Percentiles rank a stretch among this genome's conserved stretches.
Evolutionary conservation across 2,329 filamentous ascomycete species (phyloP).

Genomic region (Alternaria dauci): DNA sequence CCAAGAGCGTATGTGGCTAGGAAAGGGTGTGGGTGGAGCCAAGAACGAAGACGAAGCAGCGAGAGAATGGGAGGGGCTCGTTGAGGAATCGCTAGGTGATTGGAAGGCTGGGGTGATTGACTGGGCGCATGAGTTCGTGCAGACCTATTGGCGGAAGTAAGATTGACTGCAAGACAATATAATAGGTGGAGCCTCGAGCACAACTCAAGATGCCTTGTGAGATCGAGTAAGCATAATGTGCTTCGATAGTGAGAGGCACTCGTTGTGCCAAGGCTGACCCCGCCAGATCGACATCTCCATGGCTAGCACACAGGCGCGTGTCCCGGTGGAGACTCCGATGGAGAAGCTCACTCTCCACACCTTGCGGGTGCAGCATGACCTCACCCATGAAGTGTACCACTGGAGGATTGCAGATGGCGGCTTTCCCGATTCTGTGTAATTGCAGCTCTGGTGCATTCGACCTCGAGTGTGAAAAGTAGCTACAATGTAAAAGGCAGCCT

Average conservation of each 20-base stretch:
- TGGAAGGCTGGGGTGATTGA: constrained; percentile 96
- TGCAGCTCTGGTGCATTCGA: not conserved
- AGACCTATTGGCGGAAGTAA: constrained; percentile 75
- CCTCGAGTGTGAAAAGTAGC: not conserved
- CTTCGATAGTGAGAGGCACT: not conserved
- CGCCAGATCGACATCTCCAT: not conserved
- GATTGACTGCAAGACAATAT: not conserved
- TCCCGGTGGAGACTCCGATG: constrained; percentile 13
- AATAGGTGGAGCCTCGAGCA: not conserved
- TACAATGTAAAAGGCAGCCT: constrained; percentile 4
- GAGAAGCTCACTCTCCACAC: constrained; percentile 5
- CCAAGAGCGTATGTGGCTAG: constrained; percentile 90
- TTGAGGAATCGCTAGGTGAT: constrained; percentile 83
- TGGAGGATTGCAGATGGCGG: not conserved
- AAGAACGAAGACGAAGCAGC: constrained; percentile 84
- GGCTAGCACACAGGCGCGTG: not conserved
- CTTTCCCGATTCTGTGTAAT: not conserved
- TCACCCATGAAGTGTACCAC: not conserved
- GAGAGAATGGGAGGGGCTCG: constrained; percentile 83
- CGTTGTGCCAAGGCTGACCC: not conserved
- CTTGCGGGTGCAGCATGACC: not conserved
- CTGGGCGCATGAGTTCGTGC: constrained; percentile 89
- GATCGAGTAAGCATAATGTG: not conserved
- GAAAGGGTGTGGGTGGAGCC: constrained; percentile 62
- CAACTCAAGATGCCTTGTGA: not conserved